Evolutionary conservation across 2,329 filamentous ascomycete genomes (phyloP), one percentile per base, ranked within the genome.

Genomic region (Dactylonectria estremocensis): DNA sequence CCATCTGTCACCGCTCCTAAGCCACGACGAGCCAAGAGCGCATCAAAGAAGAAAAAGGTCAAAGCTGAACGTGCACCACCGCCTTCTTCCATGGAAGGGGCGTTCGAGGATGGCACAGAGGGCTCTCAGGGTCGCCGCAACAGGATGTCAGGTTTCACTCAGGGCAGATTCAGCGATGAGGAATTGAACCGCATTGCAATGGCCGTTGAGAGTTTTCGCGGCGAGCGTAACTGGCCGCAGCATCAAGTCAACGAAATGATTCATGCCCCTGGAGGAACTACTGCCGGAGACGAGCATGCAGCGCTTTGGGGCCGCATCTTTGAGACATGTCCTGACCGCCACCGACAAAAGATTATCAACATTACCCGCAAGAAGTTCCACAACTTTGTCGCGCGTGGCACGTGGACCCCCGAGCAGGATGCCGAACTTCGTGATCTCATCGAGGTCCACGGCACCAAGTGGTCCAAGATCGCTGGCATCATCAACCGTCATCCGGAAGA

Each of bases 401-500:
- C 81, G 16, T 83, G 81, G 81, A 82, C 80, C 1, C 54, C 68
- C 0, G 80, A 81, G 56, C 81, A 83, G 63, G 80, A 83, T 22
- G 61, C 68, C 0, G 81, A 83, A 66, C 77, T 83, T 53, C 67
- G 74, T 13, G 77, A 77, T 22, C 77, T 82, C 14, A 82, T 82
- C 14, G 69, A 75, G 11, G 68, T 77, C 3, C 77, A 83, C 60
- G 79, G 79, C 7, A 85, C 83, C 16, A 87, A 89, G 66, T 95
- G 92, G 90, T 85, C 85, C 11, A 71, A 84, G 31, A 92, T 95
- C 69, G 89, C 86, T 0, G 82, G 84, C n/a, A 71, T 88, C 22
- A 86, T 93, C 69, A 90, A 90, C 68, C 89, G 93, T 6, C 87
- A 90, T 45, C 84, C 88, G 0, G 87, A 90, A 67, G 91, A 94